Percentiles rank a stretch among this genome's conserved stretches.
These are phyloP conservation scores for Pachysandra terminalis DNA, from an alignment of 164 flowering plant species.

Conservation along the genomic window DNA sequence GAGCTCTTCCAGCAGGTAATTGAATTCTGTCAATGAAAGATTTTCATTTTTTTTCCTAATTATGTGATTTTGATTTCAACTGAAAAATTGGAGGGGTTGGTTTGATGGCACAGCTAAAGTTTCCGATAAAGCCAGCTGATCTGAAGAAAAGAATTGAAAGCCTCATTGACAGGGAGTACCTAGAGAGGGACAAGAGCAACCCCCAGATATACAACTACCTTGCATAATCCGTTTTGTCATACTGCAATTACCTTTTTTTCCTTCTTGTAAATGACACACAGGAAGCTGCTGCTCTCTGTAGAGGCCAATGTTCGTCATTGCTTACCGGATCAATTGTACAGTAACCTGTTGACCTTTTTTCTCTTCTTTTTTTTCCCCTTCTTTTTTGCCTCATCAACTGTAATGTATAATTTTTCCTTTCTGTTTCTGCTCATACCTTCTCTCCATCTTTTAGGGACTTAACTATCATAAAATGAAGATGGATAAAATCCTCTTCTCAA, in stretches of 20 bases:
- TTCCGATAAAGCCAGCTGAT: constrained; percentile 95
- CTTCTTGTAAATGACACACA: constrained; percentile 20
- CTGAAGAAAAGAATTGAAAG: constrained; percentile 96
- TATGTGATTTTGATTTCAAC: background rate
- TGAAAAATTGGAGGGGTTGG: background rate
- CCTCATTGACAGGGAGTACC: constrained; percentile 91
- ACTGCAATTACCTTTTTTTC: background rate
- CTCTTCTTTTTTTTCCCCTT: too few relatives aligned
- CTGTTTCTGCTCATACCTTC: background rate
- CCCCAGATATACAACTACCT: constrained; percentile 96
- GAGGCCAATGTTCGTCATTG: constrained; percentile 3
- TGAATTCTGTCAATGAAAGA: background rate
- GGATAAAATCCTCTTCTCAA: background rate
- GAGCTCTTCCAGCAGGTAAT: constrained; percentile 98
- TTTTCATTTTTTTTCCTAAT: background rate
- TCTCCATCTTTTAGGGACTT: background rate
- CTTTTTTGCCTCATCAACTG: constrained; percentile 8
- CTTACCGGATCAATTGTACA: constrained; percentile 21
- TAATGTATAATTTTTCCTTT: constrained; percentile 11
- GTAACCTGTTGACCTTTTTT: constrained; percentile 7
- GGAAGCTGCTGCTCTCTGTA: constrained; percentile 8
- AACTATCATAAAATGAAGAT: background rate
- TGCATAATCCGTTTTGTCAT: constrained; percentile 37
- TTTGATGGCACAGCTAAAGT: constrained; percentile 65
- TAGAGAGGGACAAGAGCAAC: constrained; percentile 95